Evolutionary conservation across 2,329 filamentous ascomycete genomes (phyloP), one percentile per base, ranked within the genome.

Genomic region (Penicillium sp.): DNA sequence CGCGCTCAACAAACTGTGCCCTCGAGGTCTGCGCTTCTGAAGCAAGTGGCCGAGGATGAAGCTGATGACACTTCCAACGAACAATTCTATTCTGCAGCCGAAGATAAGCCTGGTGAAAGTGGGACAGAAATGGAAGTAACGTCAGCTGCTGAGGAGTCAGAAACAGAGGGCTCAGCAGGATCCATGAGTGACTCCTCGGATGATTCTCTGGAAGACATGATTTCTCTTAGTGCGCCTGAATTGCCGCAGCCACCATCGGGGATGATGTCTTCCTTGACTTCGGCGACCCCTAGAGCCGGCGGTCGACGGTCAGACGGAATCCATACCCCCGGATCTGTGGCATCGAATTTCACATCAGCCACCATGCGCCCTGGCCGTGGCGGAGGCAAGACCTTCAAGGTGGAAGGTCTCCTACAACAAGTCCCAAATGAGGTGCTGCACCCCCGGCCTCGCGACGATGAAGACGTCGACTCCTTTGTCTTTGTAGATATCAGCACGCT

Each of bases 141-240:
- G 55, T 79, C 81, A 8, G 79, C 81, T 25, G 81, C 82, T 0
- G 87, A 87, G 39, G 84, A 84, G 8, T 82, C 82, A 6, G 88
- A 90, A 66, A 85, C 84, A 1, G 79, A 80, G 47, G 70, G 72
- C 5, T 78, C 78, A 13, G 68, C 63, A 16, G 71, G 71, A 4
- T 75, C 75, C 11, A 86, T 89, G 55, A 87, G 88, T n/a, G 90
- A 93, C 65, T 79, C 93, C 16, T 96, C 93, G 0, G 92, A 96
- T 72, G 93, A 96, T 70, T 94, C 91, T 0, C 84, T 91, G 79
- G 92, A 97, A 63, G 92, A 96, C 60, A 90, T 96, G 83, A 96
- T 97, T 51, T 95, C 92, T 4, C 81, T 97, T 33, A 87, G 89
- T 63, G 87, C 89, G 1, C 93, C 93, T 1, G 84, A 87, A 29